Conservation (phyloP, 805 yeast species). For the Saccharomyces eubayanus region DNA sequence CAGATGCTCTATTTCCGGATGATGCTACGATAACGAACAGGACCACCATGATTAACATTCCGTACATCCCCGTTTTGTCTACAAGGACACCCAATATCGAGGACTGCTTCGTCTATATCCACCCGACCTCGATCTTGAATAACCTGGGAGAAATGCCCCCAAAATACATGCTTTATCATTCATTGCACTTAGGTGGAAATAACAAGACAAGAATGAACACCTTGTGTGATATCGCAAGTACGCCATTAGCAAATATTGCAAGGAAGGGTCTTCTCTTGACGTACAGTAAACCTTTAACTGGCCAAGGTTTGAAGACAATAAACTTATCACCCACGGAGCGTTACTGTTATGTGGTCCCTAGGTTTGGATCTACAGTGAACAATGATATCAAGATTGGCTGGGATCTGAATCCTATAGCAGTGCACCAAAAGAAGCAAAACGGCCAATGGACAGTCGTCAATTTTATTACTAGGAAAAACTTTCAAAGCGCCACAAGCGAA, state of each 20-base stretch:
- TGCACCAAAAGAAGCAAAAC: constrained; percentile 54
- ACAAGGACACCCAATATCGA: constrained; percentile 35
- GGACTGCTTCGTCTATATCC: constrained; percentile 60
- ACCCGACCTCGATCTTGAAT: constrained; percentile 63
- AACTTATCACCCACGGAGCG: constrained; percentile 56
- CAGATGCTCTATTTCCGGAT: constrained; percentile 55
- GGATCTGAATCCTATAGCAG: constrained; percentile 80
- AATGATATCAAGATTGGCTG: constrained; percentile 76
- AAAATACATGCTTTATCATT: constrained; percentile 62
- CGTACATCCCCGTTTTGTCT: constrained; percentile 50
- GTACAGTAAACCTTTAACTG: constrained; percentile 78
- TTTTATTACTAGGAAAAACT: constrained; percentile 25
- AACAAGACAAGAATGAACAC: constrained; percentile 59
- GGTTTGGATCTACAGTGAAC: constrained; percentile 79
- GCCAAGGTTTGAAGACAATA: constrained; percentile 82
- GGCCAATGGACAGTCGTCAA: constrained; percentile 56
- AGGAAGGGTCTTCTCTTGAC: constrained; percentile 63
- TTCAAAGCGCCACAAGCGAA: constrained; percentile 10
- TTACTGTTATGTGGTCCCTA: constrained; percentile 83
- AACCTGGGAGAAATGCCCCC: constrained; percentile 67
- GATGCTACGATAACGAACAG: constrained; percentile 55
- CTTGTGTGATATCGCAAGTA: constrained; percentile 65
- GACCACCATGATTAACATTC: constrained; percentile 49
- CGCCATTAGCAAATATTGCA: constrained; percentile 70
- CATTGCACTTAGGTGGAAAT: constrained; percentile 50